Base-by-base conservation (phyloP, 2,329 filamentous ascomycete species). In the Botrytis medusae region DNA sequence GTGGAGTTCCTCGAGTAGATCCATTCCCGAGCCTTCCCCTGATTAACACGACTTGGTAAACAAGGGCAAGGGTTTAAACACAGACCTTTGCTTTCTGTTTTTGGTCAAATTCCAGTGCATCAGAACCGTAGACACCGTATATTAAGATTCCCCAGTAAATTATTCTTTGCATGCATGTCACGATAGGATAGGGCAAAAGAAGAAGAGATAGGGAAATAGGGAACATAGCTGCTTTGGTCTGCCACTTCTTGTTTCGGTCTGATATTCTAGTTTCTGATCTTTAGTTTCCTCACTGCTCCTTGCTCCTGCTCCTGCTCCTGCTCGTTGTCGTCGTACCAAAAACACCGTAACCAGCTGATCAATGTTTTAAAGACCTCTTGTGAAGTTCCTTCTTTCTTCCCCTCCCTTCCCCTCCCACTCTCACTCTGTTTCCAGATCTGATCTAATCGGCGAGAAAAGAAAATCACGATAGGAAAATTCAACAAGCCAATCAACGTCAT, bases 11-110 rank as follows among this genome's bases (percentile, higher is more conserved):
- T 46, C n/a, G 29, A 48, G 54, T 54, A n/a, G 37, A 40, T 67
- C 37, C 61, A 65, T 65, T 71, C 61, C 46, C 60, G 37, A 57
- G 18, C 32, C 46, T 64, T 65, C 69, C 69, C 69, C 69, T 71
- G 60, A 71, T 71, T 64, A 65, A 65, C 34, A 65, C 32, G n/a
- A 29, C 68, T 57, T 34, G 18, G 68, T 48, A 46, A 54, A 67
- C 48, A 59, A 72, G 46, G 48, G 62, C 48, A 34, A 65, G 62
- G 44, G 54, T n/a, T 44, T 34, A 14, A n/a, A 44, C 67, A 69
- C 67, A 61, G 67, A 46, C 67, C 51, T 32, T 16, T 12, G 16
- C 16, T 14, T 67, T 22, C 29, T 25, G 25, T 18, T 34, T 48
- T 34, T 4, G 32, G 46, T 29, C 40, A 5, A 63, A 44, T 63